A percentile compares a stretch with the other conserved stretches of the same genome.
phyloP scores from a whole-genome alignment of 2,329 filamentous ascomycete genomes.

The Talaromyces albobiverticillius region DNA sequence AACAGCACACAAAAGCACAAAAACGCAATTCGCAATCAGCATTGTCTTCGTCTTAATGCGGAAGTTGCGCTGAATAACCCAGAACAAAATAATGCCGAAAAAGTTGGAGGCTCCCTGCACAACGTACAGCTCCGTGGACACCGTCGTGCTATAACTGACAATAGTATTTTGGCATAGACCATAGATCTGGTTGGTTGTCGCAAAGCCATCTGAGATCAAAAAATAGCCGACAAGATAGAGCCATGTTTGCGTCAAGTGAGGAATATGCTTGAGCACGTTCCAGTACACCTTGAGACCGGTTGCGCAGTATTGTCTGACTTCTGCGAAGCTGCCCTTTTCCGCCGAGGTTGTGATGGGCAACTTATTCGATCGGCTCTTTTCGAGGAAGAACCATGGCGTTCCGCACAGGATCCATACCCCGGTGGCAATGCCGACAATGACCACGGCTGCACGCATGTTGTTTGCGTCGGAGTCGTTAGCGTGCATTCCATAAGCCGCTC shows the following conservation, averaged over 20 bases:
- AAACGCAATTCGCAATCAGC: constrained; percentile 3
- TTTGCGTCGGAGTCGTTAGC: not conserved
- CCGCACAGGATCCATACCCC: constrained; percentile 1
- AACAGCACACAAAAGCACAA: constrained; percentile 3
- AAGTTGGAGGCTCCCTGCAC: not conserved
- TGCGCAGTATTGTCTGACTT: not conserved
- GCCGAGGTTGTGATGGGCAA: not conserved
- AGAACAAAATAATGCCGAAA: not conserved
- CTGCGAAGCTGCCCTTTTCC: not conserved
- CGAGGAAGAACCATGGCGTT: constrained; percentile 3
- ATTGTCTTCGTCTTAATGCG: constrained; percentile 2
- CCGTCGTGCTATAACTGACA: constrained; percentile 3
- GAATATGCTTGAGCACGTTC: not conserved
- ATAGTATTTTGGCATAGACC: not conserved
- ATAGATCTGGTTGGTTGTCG: constrained; percentile 2
- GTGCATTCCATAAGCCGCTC: not conserved
- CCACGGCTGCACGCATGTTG: constrained; percentile 1
- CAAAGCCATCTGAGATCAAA: constrained; percentile 1
- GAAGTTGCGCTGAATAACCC: constrained; percentile 2
- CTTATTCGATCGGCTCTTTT: constrained; percentile 4
- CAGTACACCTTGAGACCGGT: not conserved
- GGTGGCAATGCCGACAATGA: constrained; percentile 1
- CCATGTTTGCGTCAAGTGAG: not conserved
- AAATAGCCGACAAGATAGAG: not conserved
- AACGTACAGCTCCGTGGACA: constrained; percentile 1